Percentiles rank a stretch among this genome's conserved stretches.
phyloP scores from a whole-genome alignment of 2,329 filamentous ascomycete genomes.

The Penicillium occitanis region DNA sequence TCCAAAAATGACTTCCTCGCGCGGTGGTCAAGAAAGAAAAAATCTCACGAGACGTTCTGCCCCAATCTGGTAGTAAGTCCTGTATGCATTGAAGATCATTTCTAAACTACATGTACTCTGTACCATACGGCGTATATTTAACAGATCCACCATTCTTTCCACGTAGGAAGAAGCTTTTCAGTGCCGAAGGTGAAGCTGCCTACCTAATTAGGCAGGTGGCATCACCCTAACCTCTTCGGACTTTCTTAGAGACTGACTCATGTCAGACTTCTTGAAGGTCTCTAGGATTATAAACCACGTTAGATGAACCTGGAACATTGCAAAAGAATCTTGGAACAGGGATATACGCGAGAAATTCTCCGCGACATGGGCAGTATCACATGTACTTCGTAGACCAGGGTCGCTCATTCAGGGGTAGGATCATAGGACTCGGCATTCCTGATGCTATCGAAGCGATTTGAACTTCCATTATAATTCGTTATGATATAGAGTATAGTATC shows the following conservation, averaged over 20 bases:
- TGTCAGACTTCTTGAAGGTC: neutral
- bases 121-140: neutral
- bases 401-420: neutral
- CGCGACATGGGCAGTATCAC: neutral
- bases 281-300: too few species aligned
- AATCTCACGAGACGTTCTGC: neutral
- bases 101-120: neutral
- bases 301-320: neutral
- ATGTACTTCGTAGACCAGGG: neutral
- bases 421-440: neutral
- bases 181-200: neutral
- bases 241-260: neutral
- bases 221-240: neutral
- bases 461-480: neutral
- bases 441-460: neutral
- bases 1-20: neutral
- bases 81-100: neutral
- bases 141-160: neutral
- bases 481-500: conserved; percentile 7
- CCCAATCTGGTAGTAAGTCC: neutral
- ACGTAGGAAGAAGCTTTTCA: neutral
- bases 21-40: neutral
- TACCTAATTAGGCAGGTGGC: neutral
- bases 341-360: neutral
- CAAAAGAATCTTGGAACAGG: neutral